Evolutionary conservation across 1,284 basidiomycete species (phyloP).

Genomic region (Cronartium quercuum): DNA sequence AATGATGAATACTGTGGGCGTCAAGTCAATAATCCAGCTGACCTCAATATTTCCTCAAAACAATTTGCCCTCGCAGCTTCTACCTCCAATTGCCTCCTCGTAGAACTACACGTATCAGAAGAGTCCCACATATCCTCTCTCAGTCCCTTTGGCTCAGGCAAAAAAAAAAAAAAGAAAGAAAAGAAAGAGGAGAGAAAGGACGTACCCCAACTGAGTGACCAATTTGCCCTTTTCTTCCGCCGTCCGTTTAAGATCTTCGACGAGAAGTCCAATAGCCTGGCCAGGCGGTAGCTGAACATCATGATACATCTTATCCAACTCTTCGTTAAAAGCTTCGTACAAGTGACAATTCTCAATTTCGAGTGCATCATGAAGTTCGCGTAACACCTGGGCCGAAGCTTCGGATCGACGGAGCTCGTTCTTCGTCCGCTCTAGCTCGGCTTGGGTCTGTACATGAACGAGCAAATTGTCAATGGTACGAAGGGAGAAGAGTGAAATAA

Average conservation of each 20-base stretch:
- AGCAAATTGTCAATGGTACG: neutral
- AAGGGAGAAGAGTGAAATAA: neutral
- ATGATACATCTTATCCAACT: constrained; percentile 36
- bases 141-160: neutral
- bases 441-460: neutral
- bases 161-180: constrained; percentile 3
- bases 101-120: constrained; percentile 3
- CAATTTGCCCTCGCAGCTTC: constrained; percentile 20
- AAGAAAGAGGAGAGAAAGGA: neutral
- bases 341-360: constrained; percentile 30
- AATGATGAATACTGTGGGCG: neutral
- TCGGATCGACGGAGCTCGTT: neutral
- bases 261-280: neutral
- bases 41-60: constrained; percentile 6
- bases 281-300: constrained; percentile 28
- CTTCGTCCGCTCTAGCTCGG: neutral
- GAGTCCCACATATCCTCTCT: neutral
- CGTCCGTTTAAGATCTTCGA: constrained; percentile 18
- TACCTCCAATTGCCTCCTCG: constrained; percentile 15
- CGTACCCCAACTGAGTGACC: constrained; percentile 14
- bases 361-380: neutral
- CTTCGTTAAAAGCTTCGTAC: constrained; percentile 37
- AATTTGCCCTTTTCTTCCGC: constrained; percentile 14
- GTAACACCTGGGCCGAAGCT: neutral
- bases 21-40: constrained; percentile 19